Evolutionary conservation across 2,329 filamentous ascomycete genomes (phyloP), one percentile per base, ranked within the genome.

Genomic region (Aspergillus latus): DNA sequence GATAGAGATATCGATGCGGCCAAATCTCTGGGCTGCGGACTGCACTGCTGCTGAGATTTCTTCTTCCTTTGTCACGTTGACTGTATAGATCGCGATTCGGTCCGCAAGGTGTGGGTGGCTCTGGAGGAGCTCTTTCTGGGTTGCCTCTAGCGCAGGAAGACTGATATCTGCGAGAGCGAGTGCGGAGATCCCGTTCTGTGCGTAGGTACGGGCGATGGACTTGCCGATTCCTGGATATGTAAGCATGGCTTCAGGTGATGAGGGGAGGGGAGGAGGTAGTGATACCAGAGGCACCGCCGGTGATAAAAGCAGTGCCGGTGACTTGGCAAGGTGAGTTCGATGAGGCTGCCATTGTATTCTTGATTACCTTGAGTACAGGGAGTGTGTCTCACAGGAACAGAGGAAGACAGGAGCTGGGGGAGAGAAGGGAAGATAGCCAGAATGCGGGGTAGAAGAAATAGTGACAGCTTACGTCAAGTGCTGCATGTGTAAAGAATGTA

Each of bases 1-100:
- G 49, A 84, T 74, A 0, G 80, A 81, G 36, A 82, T 74, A 61
- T 85, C 82, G 42, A 85, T 70, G 2, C 82, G 72, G 7, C 81
- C 81, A 64, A 84, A 84, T 46, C 71, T 65, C 13, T 70, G 64
- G 1, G 76, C 76, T 0, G 74, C 73, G 46, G 74, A 64, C 1
- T 69, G 67, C 6, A 85, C 67, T 16, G 73, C 76, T 3, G 69
- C 60, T n/a, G 77, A 72, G 5, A 84, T 75, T 16, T 76, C 72
- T 1, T 59, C 63, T 46, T 76, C 71, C 37, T 77, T 68, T 13
- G 74, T 69, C 4, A 84, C 80, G 62, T 85, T 78, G 16, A 81
- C 64, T 32, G 74, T 60, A 2, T 81, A 66, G 2, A 67, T 55
- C 30, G 79, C 65, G 7, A 81, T 64, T 2, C 76, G 64, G 4